These are phyloP conservation scores for Aspergillus hancockii DNA, from an alignment of 495 filamentous ascomycete genomes.

Conservation along the genomic window DNA sequence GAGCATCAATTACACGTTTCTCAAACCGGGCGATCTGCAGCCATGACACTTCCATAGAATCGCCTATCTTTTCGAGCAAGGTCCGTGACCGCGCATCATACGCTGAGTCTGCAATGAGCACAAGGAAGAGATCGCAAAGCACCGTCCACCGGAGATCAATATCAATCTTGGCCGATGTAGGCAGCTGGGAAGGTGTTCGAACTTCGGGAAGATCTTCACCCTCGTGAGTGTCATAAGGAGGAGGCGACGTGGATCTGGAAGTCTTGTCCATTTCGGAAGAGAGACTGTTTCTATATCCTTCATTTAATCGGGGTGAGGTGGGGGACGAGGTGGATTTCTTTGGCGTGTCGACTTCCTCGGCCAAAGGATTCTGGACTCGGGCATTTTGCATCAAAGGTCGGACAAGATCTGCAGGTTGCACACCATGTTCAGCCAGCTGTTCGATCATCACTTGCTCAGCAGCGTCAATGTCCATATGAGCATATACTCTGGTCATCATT, in stretches of 20 bases:
- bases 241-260: conserved; percentile 54
- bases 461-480: conserved; percentile 92
- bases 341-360: conserved; percentile 39
- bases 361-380: conserved; percentile 90
- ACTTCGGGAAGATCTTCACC: conserved; percentile 74
- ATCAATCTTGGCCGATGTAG: conserved; percentile 78
- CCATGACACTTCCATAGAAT: conserved; percentile 79
- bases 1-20: conserved; percentile 92
- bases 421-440: conserved; percentile 89
- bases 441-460: conserved; percentile 98
- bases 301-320: conserved; percentile 30
- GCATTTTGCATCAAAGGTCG: conserved; percentile 89
- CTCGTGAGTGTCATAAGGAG: conserved; percentile 70
- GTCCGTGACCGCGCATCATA: conserved; percentile 90
- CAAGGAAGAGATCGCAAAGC: conserved; percentile 92
- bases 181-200: conserved; percentile 76
- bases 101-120: conserved; percentile 89
- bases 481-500: conserved; percentile 91
- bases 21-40: conserved; percentile 95
- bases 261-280: conserved; percentile 32
- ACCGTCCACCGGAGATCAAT: conserved; percentile 98
- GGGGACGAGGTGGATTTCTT: conserved; percentile 34
- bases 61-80: conserved; percentile 80
- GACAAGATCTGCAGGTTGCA: conserved; percentile 78
- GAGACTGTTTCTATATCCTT: conserved; percentile 26